Percentiles rank a stretch among this genome's conserved stretches.
phyloP scores from a whole-genome alignment of 192 early-diverging fungal species.

The Coemansia sp. region DNA sequence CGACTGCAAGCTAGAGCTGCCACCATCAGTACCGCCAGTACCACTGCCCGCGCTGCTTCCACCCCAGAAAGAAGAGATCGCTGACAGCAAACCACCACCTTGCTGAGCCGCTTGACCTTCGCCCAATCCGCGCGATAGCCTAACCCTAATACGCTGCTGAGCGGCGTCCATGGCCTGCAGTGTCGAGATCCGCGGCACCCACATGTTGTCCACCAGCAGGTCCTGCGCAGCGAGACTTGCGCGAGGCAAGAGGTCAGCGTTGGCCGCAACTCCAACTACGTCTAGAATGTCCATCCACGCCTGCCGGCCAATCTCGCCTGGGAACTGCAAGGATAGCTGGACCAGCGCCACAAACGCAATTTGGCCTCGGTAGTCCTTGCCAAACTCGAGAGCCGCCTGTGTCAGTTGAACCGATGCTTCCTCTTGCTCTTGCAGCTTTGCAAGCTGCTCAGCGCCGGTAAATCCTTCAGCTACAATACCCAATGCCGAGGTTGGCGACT shows the following conservation, averaged over 20 bases:
- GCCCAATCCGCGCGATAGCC: slow-evolving; percentile 7
- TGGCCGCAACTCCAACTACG: slow-evolving; percentile 54
- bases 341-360: slow-evolving; percentile 87
- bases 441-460: slow-evolving; percentile 21
- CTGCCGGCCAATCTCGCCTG: slow-evolving; percentile 58
- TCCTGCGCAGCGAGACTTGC: slow-evolving; percentile 14
- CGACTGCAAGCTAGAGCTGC: slow-evolving; percentile 3
- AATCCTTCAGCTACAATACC: slow-evolving; percentile 35
- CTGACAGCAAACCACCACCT: slow-evolving; percentile 37
- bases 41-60: slow-evolving; percentile 1
- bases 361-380: slow-evolving; percentile 85
- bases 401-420: slow-evolving; percentile 50
- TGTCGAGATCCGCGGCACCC: slow-evolving; percentile 42
- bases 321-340: slow-evolving; percentile 56
- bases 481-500: slow-evolving; percentile 34
- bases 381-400: slow-evolving; percentile 77
- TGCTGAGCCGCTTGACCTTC: slow-evolving; percentile 12
- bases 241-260: slow-evolving; percentile 32
- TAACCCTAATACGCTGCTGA: slow-evolving; percentile 14
- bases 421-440: slow-evolving; percentile 41
- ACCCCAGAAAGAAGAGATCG: slow-evolving; percentile 49
- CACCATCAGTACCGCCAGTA: background rate
- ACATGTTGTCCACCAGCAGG: slow-evolving; percentile 15
- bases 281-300: slow-evolving; percentile 71
- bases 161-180: slow-evolving; percentile 37